Evolutionary conservation across 2,329 filamentous ascomycete genomes (phyloP), one percentile per base, ranked within the genome.

Genomic region (Paraconiothyrium sp.): DNA sequence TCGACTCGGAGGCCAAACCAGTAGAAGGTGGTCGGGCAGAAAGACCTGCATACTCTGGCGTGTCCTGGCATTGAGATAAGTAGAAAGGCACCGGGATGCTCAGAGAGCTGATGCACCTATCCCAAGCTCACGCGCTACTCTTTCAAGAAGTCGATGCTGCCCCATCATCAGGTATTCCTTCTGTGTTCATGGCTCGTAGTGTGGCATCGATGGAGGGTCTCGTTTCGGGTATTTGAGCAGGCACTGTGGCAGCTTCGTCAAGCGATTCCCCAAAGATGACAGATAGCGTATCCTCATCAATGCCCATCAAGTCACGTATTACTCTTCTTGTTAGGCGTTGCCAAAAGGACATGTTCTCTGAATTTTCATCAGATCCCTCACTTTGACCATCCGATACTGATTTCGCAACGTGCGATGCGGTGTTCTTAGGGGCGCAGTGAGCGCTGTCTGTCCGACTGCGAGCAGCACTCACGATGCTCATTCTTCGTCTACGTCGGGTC

Each of bases 251-350:
- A 11, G 70, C 73, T 50, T 82, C 80, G 44, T 80, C 74, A 2
- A 97, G 80, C 2, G 87, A 83, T 76, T 97, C 93, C 13, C 95
- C 95, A 59, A 98, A 90, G 9, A 99, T 89, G 54, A 97, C 89
- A 0, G 92, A 92, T 9, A 99, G 85, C 22, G 95, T 83, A 54
- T 88, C 87, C 65, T 97, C 93, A 70, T 98, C 94, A 58, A 99
- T 91, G 9, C 94, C 94, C 75, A 98, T 91, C 47, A 99, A 81
- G 74, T 97, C 93, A 56, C 89, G 88, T 69, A 99, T 93, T 32
- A 98, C 91, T 71, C 90, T 92, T 60, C 91, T 88, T 2, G 94
- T 97, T 54, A 98, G 88, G 11, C 90, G 87, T 63, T 89, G 89
- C 88, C 93, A 92, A 67, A 96, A 86, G 0, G 91, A 89, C 66